A percentile compares a stretch with the other conserved stretches of the same genome.
These are phyloP conservation scores for Paraphoma sp. DNA, from an alignment of 2,329 filamentous ascomycete species.

Conservation along the genomic window DNA sequence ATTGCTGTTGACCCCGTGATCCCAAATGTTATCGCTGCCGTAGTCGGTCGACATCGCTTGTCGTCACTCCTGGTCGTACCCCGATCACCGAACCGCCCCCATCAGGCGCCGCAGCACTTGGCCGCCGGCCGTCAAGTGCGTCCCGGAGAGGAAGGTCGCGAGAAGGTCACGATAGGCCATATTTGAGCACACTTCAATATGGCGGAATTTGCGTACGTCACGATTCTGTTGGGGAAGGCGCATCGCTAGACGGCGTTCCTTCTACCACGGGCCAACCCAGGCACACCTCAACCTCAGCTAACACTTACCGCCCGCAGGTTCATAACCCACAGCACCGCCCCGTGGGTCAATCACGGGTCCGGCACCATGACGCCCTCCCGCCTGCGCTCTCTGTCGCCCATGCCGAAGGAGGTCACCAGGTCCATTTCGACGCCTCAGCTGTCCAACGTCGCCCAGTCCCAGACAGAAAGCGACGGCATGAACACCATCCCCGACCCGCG, in stretches of 20 bases:
- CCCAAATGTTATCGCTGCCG: conserved; percentile 12
- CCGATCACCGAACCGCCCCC: conserved; percentile 8
- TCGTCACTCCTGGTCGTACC: conserved; percentile 44
- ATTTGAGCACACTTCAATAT: conserved; percentile 13
- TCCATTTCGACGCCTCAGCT: conserved; percentile 48
- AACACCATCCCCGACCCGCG: conserved; percentile 69
- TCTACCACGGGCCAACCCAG: background rate
- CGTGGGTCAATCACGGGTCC: conserved; percentile 41
- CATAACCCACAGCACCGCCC: conserved; percentile 40
- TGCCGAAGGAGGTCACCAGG: conserved; percentile 46
- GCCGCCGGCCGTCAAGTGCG: conserved; percentile 15
- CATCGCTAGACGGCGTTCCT: conserved; percentile 2
- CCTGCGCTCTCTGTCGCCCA: conserved; percentile 44
- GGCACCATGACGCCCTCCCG: conserved; percentile 45
- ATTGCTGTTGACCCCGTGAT: background rate
- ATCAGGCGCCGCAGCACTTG: conserved; percentile 2
- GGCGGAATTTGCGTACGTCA: conserved; percentile 35
- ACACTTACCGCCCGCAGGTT: conserved; percentile 27
- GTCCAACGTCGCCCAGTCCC: conserved; percentile 36
- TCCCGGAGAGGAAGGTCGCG: background rate
- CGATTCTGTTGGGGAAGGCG: conserved; percentile 10
- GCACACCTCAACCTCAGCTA: background rate
- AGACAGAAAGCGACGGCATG: conserved; percentile 63
- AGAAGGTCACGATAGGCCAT: conserved; percentile 4
- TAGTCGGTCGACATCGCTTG: conserved; percentile 19